A percentile compares a stretch with the other conserved stretches of the same genome.
phyloP scores from a whole-genome alignment of 148 eudicot genomes.

The Persicaria tinctoria region DNA sequence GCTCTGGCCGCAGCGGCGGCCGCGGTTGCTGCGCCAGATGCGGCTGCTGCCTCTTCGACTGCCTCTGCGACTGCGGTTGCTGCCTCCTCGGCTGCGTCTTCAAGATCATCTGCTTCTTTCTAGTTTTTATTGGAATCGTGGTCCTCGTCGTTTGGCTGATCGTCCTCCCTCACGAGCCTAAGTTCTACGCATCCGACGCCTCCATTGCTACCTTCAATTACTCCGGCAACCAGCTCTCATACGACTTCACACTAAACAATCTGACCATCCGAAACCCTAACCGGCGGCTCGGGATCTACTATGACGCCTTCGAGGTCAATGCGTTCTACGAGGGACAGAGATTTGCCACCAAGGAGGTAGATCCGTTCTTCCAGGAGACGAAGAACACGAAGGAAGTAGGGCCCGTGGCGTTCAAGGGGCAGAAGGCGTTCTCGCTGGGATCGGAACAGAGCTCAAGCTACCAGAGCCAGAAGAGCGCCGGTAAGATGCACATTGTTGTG shows the following conservation, averaged over 20 bases:
- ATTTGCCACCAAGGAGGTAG: constrained; percentile 13
- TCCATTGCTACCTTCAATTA: constrained; percentile 45
- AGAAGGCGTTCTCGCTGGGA: constrained; percentile 17
- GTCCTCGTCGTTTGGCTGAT: constrained; percentile 45
- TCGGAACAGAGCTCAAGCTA: constrained; percentile 16
- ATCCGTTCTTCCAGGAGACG: constrained; percentile 40
- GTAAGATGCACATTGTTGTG: constrained; percentile 31
- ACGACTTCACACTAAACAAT: constrained; percentile 33
- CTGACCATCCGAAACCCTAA: constrained; percentile 40
- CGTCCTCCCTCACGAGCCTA: constrained; percentile 57
- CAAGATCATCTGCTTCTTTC: constrained; percentile 36
- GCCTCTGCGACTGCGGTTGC: constrained; percentile 47
- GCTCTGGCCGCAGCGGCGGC: constrained; percentile 38
- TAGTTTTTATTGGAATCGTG: constrained; percentile 31
- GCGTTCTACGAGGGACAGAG: constrained; percentile 36
- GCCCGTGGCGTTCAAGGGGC: constrained; percentile 20
- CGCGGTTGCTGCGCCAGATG: constrained; percentile 29
- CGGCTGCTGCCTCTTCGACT: constrained; percentile 49
- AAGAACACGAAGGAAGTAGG: constrained; percentile 29
- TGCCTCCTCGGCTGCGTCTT: constrained; percentile 42
- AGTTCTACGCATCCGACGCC: constrained; percentile 53
- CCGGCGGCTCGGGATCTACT: constrained; percentile 36
- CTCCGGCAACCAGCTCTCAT: constrained; percentile 33
- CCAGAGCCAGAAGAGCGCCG: constrained; percentile 24
- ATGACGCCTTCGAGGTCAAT: constrained; percentile 35